These are phyloP conservation scores for Hypomyces perniciosus DNA, from an alignment of 2,329 filamentous ascomycete genomes.

Conservation along the genomic window DNA sequence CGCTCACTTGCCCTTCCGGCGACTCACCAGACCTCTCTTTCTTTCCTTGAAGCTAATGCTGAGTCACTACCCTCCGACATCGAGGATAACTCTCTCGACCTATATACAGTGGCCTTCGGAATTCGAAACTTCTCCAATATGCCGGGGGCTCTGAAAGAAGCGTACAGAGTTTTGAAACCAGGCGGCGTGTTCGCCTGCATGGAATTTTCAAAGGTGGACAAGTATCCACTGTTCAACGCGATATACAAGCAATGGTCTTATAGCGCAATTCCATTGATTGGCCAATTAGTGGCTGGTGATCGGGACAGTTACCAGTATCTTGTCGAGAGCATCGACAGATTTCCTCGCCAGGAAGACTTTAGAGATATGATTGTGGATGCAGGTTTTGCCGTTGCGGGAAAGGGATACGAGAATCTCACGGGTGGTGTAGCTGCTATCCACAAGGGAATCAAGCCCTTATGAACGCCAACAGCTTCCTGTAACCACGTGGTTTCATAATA, in stretches of 20 bases:
- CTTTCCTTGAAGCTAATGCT: conserved; percentile 87
- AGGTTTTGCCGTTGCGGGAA: conserved; percentile 77
- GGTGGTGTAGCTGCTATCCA: conserved; percentile 93
- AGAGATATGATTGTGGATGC: conserved; percentile 75
- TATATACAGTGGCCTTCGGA: conserved; percentile 96
- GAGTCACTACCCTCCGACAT: conserved; percentile 62
- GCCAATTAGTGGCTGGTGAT: conserved; percentile 89
- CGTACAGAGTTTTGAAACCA: conserved; percentile 82
- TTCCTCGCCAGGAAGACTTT: conserved; percentile 82
- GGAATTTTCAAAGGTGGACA: conserved; percentile 83
- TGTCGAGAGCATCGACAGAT: conserved; percentile 93
- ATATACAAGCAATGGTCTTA: conserved; percentile 97
- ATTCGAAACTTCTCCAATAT: conserved; percentile 97
- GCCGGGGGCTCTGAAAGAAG: conserved; percentile 72
- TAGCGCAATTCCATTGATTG: conserved; percentile 86
- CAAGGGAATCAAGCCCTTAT: conserved; percentile 80
- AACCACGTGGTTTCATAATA: background rate
- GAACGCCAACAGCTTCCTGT: background rate
- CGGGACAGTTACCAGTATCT: conserved; percentile 96
- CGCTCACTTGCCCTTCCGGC: conserved; percentile 57
- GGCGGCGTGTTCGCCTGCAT: conserved; percentile 95
- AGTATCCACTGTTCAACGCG: conserved; percentile 70
- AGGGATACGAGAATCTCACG: conserved; percentile 84
- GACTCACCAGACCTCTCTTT: conserved; percentile 51
- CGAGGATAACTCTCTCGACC: conserved; percentile 67